These are phyloP conservation scores for Pezicula carpinea DNA, from an alignment of 2,329 filamentous ascomycete genomes.

Conservation along the genomic window DNA sequence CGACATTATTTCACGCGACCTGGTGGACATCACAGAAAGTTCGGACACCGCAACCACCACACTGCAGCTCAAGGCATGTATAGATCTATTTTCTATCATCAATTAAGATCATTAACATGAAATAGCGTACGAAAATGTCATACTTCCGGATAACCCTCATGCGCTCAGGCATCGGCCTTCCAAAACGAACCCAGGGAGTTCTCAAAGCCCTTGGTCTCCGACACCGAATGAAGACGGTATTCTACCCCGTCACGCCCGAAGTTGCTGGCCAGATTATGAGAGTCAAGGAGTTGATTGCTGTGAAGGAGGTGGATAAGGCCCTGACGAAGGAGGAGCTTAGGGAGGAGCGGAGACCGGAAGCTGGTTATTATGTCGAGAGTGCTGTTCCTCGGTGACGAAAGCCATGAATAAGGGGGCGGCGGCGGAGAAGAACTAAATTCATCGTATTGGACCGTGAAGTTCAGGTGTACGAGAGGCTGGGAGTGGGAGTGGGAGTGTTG, in stretches of 20 bases:
- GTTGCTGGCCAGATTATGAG: slow-evolving; percentile 71
- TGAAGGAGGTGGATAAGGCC: slow-evolving; percentile 58
- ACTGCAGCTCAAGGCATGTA: slow-evolving; percentile 9
- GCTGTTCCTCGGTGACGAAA: slow-evolving; percentile 17
- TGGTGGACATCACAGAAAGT: neutral
- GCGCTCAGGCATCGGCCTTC: slow-evolving; percentile 68
- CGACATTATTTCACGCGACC: neutral
- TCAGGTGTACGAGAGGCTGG: too few relatives aligned
- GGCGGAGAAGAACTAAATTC: neutral
- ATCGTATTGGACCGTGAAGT: neutral
- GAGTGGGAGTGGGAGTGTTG: too few relatives aligned
- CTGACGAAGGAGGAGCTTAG: slow-evolving; percentile 57
- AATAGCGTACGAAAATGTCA: slow-evolving; percentile 38
- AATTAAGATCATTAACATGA: neutral
- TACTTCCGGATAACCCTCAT: slow-evolving; percentile 72
- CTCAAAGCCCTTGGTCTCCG: slow-evolving; percentile 66
- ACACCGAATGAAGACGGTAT: slow-evolving; percentile 69
- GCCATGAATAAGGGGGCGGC: neutral
- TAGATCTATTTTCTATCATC: too few relatives aligned
- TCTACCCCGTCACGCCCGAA: slow-evolving; percentile 62
- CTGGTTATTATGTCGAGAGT: slow-evolving; percentile 64
- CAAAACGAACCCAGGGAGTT: slow-evolving; percentile 58
- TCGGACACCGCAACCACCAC: neutral
- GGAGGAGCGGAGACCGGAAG: slow-evolving; percentile 58
- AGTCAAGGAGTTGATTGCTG: slow-evolving; percentile 68